Evolutionary conservation across 2,329 filamentous ascomycete genomes (phyloP), one percentile per base, ranked within the genome.

Genomic region (Seiridium cupressi): DNA sequence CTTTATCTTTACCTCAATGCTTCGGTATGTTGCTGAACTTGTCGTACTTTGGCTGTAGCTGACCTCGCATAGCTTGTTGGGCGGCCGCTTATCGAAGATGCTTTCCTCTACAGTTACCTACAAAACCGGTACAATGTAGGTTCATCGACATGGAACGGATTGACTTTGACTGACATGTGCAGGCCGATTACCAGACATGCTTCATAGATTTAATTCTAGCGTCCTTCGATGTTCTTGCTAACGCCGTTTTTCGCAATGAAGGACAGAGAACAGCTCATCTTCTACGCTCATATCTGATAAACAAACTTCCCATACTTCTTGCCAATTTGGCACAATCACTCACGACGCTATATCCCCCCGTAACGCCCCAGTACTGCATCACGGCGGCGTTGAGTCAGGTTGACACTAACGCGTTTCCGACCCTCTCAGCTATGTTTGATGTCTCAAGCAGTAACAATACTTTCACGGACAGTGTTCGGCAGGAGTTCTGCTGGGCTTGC

Each of bases 401-500:
- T 55, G 92, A 93, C 13, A 93, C 94, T 64, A 88, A 91, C 67
- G 80, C 92, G 1, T 97, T 86, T 62, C 83, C 84, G 0, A 85
- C 83, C 1, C 74, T 85, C 3, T 84, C 84, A 2, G 77, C 80
- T 51, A 85, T 87, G 81, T 86, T 86, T 66, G 81, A 84, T 60
- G 81, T 84, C 58, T 80, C 78, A 80, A 83, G 78, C 62, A 83
- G 78, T 61, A 82, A 79, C 61, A 85, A 82, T 60, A 81, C 81
- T 0, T 83, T 85, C 60, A 85, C 84, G 0, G 84, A 87, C 60
- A 84, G 80, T 47, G 83, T 85, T 8, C 78, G 84, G 13, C 83
- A 86, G 61, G 84, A 97, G 62, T 98, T 98, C 65, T 85, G 96
- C 46, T 95, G 96, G 64, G 89, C 94, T 0, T 99, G 95, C 71